phyloP scores from a whole-genome alignment of 176 grass and related monocot genomes.

The Musa schizocarpa region DNA sequence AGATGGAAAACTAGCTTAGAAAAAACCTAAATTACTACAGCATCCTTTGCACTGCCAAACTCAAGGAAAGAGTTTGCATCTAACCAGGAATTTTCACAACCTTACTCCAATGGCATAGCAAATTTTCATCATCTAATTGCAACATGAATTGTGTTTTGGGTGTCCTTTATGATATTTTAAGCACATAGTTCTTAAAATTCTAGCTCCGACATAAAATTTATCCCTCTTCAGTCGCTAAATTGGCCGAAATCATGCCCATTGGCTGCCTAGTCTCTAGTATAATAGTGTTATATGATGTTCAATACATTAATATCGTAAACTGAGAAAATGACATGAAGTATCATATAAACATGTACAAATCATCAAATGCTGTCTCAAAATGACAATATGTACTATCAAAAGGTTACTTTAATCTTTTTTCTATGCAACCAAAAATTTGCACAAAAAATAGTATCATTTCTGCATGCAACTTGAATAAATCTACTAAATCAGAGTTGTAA shows the following conservation, averaged over 20 bases:
- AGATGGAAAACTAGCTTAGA: not conserved
- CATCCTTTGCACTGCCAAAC: not conserved
- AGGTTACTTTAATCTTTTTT: not conserved
- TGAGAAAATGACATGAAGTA: not conserved
- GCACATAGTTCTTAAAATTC: not conserved
- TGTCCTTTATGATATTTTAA: no score
- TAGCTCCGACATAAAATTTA: not conserved
- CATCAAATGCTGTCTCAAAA: not conserved
- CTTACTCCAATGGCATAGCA: not conserved
- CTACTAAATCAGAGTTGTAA: not conserved
- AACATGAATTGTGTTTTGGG: no score
- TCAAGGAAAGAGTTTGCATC: not conserved
- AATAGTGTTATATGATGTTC: not conserved
- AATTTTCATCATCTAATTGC: not conserved
- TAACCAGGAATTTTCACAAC: not conserved
- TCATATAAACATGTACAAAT: not conserved
- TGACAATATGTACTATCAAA: not conserved
- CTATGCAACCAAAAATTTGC: not conserved
- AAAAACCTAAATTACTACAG: not conserved
- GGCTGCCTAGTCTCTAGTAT: not conserved
- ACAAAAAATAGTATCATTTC: not conserved
- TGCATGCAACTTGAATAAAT: not conserved
- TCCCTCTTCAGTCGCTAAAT: not conserved
- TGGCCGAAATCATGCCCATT: not conserved
- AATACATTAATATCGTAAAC: not conserved